Conservation (phyloP, 345 rosid species). For the Barbarea vulgaris region DNA sequence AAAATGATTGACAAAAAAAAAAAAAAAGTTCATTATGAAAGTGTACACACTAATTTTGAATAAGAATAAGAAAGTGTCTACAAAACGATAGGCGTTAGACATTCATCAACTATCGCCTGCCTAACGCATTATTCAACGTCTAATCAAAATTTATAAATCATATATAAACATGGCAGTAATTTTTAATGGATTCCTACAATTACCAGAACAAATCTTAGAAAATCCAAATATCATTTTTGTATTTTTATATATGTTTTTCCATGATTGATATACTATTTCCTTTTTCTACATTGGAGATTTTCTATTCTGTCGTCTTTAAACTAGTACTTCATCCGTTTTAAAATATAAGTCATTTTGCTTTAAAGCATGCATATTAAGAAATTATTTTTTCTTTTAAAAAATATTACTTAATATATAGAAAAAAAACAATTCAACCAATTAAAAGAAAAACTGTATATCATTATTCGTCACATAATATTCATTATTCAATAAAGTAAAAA, state of each 20-base stretch:
- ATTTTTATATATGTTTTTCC: neutral
- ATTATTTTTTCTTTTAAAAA: too few relatives aligned
- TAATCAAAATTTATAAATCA: neutral
- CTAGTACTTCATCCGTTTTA: too few relatives aligned
- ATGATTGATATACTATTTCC: neutral
- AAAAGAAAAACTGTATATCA: too few relatives aligned
- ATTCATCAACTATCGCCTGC: neutral
- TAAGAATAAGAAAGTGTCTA: neutral
- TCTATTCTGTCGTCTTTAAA: neutral
- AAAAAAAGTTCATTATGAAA: too few relatives aligned
- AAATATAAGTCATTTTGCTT: too few relatives aligned
- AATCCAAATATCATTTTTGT: neutral
- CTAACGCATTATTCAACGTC: neutral
- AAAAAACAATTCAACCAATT: too few relatives aligned
- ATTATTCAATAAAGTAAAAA: too few relatives aligned
- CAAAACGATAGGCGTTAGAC: neutral
- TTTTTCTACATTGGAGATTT: neutral
- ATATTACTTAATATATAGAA: too few relatives aligned
- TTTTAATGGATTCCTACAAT: neutral
- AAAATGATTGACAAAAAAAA: too few relatives aligned
- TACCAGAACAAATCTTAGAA: neutral
- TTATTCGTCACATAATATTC: too few relatives aligned
- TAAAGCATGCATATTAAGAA: too few relatives aligned
- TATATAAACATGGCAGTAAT: too few relatives aligned
- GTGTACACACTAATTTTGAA: constrained; percentile 15